Base-by-base conservation (phyloP, 768 basidiomycete species). In the Boletus huronensis region DNA sequence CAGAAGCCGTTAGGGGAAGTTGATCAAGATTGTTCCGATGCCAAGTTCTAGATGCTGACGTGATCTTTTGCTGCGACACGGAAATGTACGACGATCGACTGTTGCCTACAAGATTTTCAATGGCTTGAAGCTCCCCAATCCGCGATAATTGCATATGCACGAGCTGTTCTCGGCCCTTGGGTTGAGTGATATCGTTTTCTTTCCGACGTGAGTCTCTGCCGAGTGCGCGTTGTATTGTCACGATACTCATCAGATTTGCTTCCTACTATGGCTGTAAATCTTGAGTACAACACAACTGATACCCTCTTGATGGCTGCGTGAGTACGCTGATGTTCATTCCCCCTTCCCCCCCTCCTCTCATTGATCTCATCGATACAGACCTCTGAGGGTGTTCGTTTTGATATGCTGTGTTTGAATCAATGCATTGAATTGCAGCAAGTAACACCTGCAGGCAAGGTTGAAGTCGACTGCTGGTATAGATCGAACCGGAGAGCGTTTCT, bases 1-100 rank as follows among this genome's bases (percentile, higher is more conserved):
- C 85, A 0, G 84, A 87, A 64, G 85, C 86, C 60, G 80, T 80
- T 80, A 8, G 84, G 85, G 3, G 83, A 86, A 65, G 84, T 83
- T 0, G 85, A 87, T 59, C 70, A 77, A 60, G 83, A 86, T 59
- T 35, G 54, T 1, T 29, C 34, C 0, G 17, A 62, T 14, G 23
- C 54, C 1, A 59, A 1, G 13, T 39, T 26, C 21, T 19, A 31
- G 13, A 39, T 26, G 29, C 21, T 7, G 11, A 43, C 19, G 13
- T 29, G 13, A 40, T 14, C 7, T n/a, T n/a, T 13, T 50, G 5
- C 17, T 32, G n/a, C 11, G 28, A n/a, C 19, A 6, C 1, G 25
- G 48, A 23, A 21, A 32, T n/a, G 41, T 28, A 40, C 21, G 13
- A 35, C 6, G 2, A 11, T 34, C n/a, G 29, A 40, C 11, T 10